Evolutionary conservation across 2,329 filamentous ascomycete species (phyloP).

Genomic region (Sphaerostilbella broomeana): DNA sequence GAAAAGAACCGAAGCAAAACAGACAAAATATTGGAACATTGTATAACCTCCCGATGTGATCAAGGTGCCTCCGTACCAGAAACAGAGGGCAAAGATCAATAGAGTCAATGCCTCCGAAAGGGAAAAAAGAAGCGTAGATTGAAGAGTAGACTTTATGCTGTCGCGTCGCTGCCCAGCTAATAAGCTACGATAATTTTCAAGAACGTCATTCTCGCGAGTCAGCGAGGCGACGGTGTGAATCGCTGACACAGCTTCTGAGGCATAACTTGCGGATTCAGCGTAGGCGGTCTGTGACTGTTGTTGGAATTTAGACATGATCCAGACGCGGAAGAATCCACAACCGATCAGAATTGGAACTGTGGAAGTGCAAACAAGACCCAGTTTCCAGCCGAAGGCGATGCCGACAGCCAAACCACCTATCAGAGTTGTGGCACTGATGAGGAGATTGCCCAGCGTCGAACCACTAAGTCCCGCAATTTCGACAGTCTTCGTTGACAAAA

Average conservation of each 20-base stretch:
- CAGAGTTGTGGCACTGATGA: neutral
- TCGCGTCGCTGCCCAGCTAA: no score
- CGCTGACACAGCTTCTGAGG: neutral
- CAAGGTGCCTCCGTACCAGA: neutral
- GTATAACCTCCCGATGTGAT: neutral
- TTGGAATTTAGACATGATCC: neutral
- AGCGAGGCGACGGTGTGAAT: conserved; percentile 51
- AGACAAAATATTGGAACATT: neutral
- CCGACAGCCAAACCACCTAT: neutral
- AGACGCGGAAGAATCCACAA: neutral
- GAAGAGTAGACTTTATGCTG: neutral
- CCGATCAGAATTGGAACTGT: neutral
- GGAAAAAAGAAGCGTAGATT: neutral
- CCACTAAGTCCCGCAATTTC: neutral
- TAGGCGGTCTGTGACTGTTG: neutral
- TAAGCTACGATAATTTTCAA: conserved; percentile 31
- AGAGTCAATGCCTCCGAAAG: neutral
- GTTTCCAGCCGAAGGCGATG: neutral
- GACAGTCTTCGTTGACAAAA: neutral
- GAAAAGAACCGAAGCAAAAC: neutral
- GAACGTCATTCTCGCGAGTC: conserved; percentile 53
- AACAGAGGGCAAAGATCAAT: neutral
- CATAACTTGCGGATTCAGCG: neutral
- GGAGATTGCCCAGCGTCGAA: neutral
- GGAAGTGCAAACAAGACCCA: neutral